A percentile compares a stretch with the other conserved stretches of the same genome.
Evolutionary conservation across 441 rosid genomes (phyloP).

Genomic region (Erodium chrysanthum): DNA sequence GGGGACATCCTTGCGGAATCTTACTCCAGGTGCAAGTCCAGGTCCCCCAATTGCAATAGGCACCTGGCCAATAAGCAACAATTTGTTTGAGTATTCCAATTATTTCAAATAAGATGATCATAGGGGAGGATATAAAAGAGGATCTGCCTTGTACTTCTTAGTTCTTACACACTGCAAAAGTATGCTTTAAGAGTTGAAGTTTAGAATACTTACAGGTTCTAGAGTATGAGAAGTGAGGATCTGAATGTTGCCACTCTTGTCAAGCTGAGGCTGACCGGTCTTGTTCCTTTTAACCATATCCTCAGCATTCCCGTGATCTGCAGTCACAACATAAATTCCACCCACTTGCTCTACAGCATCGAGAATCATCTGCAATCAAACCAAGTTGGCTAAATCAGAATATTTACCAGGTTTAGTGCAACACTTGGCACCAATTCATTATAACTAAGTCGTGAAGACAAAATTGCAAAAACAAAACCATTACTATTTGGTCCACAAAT

Average conservation of each 20-base stretch:
- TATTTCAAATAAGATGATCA: background rate
- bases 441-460: background rate
- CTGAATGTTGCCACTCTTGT: constrained; percentile 71
- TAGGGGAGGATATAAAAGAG: background rate
- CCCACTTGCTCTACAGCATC: constrained; percentile 75
- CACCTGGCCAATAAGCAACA: constrained; percentile 35
- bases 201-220: constrained; percentile 53
- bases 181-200: too few relatives aligned
- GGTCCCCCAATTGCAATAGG: constrained; percentile 96
- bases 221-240: constrained; percentile 94
- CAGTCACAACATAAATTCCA: constrained; percentile 90
- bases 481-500: too few relatives aligned
- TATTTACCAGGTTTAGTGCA: background rate
- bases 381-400: constrained; percentile 7
- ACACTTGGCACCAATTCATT: background rate
- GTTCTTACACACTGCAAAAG: too few relatives aligned
- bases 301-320: constrained; percentile 95
- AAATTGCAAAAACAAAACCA: too few relatives aligned
- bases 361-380: constrained; percentile 54
- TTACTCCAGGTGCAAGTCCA: constrained; percentile 56
- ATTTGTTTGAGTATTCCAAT: background rate
- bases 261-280: constrained; percentile 64
- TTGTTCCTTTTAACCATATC: constrained; percentile 94
- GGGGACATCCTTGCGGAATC: constrained; percentile 60
- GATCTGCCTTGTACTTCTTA: background rate